These are phyloP conservation scores for Solanum chmielewskii DNA, from an alignment of 257 asterid species.

Conservation along the genomic window DNA sequence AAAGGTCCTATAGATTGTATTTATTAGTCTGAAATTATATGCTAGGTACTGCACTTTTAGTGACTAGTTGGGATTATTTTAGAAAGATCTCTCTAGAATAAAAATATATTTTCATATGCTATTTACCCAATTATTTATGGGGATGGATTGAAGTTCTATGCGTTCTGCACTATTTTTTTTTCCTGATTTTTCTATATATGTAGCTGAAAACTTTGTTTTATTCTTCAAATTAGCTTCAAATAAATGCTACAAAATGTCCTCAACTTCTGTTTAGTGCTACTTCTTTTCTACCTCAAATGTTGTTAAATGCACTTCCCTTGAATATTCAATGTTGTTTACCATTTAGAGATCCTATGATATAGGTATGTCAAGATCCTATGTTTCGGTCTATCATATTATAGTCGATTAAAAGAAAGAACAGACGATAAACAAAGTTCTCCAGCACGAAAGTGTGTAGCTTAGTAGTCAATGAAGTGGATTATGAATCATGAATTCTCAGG, in stretches of 20 bases:
- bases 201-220: background rate
- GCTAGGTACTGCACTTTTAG: background rate
- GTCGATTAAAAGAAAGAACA: background rate
- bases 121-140: background rate
- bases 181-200: background rate
- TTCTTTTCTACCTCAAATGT: background rate
- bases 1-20: background rate
- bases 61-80: background rate
- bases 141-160: background rate
- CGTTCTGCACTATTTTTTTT: background rate
- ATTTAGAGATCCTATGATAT: background rate
- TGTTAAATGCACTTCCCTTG: background rate
- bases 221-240: background rate
- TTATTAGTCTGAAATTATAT: background rate
- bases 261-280: background rate
- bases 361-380: background rate
- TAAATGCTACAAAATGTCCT: background rate
- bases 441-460: background rate
- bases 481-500: background rate
- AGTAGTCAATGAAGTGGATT: background rate
- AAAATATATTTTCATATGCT: background rate
- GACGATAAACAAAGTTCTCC: background rate
- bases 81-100: background rate
- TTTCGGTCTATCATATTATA: background rate
- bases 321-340: background rate